Evolutionary conservation across 768 basidiomycete species (phyloP), one percentile per base, ranked within the genome.

Genomic region (Hypholoma sublateritium): DNA sequence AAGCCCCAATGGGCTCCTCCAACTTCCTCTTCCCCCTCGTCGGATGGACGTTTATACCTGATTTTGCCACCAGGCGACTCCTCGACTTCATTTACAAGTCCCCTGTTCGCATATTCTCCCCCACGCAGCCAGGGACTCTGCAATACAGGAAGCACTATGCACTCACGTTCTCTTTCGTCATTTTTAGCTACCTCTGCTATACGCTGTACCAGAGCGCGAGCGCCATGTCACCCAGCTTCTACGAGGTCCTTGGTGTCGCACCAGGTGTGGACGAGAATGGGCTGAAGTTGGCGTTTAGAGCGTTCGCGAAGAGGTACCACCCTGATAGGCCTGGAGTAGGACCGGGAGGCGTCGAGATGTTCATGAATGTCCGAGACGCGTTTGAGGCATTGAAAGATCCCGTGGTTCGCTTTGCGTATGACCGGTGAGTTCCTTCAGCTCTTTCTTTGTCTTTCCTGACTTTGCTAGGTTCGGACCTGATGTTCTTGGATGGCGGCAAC

Each of bases 351-450:
- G 86, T 86, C 60, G 77, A 77, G 12, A 53, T 84, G 24, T 95
- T 95, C 65, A 88, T 93, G 47, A 69, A 74, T 45, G 85, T 89
- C 4, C 74, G 90, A 57, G 83, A 87, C 65, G 89, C 85, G 34
- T 93, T 85, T 60, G 91, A 95, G 60, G 85, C 88, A 1, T 69
- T 95, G 24, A 91, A 87, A 67, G 79, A 91, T 61, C 92, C 93
- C 3, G 77, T 81, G 8, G 85, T 85, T 44, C 72, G 92, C 48
- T 94, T 93, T 74, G 93, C 91, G 0, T 95, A 95, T 68, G 93
- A 95, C 65, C 80, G 91, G 88, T 90, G 62, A 51, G 81, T 67
- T n/a, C 24, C 44, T 58, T 4, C 21, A 41, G 50, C 8, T 36
- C 4, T 52, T 50, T n/a, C 49, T 42, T 13, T 43, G n/a, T 50